Conservation (phyloP, 768 basidiomycete genomes). For the Stropharia rugosoannulata region DNA sequence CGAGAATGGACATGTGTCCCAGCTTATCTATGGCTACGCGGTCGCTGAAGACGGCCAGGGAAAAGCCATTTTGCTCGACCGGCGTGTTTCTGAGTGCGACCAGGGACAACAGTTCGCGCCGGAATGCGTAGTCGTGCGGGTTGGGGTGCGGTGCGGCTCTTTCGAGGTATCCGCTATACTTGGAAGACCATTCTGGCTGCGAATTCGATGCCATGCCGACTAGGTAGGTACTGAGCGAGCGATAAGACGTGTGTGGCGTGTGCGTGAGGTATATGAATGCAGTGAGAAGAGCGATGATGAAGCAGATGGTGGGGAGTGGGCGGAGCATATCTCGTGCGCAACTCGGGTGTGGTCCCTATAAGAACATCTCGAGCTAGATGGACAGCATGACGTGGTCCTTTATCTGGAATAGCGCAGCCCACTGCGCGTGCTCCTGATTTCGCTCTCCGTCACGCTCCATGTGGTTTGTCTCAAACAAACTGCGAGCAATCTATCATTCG, state of each 20-base stretch:
- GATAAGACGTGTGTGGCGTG: neutral
- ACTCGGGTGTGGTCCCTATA: neutral
- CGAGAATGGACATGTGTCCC: constrained; percentile 1
- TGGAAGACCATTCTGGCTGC: constrained; percentile 8
- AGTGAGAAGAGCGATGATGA: constrained; percentile 1
- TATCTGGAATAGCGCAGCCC: neutral
- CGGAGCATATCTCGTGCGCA: constrained; percentile 2
- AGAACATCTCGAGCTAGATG: neutral
- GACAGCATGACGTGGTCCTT: neutral
- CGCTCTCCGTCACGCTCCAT: neutral
- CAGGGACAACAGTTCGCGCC: neutral
- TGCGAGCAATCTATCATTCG: neutral
- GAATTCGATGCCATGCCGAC: constrained; percentile 1
- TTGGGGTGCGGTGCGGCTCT: constrained; percentile 2
- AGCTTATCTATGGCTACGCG: constrained; percentile 5
- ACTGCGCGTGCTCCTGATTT: neutral
- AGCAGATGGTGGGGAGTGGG: neutral
- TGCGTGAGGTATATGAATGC: neutral
- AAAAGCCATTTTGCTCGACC: constrained; percentile 7
- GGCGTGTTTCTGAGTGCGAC: constrained; percentile 5
- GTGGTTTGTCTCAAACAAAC: neutral
- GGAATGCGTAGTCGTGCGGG: constrained; percentile 3
- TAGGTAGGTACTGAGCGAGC: neutral
- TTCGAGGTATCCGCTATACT: constrained; percentile 6
- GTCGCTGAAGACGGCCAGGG: constrained; percentile 9